A percentile compares a stretch with the other conserved stretches of the same genome.
Evolutionary conservation across 2,329 filamentous ascomycete species (phyloP).

Genomic region (Pezicula neosporulosa): DNA sequence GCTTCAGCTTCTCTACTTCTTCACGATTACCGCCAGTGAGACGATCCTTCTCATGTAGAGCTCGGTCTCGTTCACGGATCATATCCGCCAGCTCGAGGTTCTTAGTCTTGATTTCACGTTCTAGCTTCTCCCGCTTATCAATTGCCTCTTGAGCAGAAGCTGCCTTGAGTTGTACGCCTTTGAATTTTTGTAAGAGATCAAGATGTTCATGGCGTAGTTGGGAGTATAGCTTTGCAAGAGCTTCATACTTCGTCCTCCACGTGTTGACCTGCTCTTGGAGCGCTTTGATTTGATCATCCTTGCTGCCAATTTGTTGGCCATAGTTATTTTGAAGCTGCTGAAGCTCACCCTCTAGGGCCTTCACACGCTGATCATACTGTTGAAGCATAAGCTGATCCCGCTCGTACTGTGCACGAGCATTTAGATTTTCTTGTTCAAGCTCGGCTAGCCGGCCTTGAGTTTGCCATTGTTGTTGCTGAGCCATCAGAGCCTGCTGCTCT

Average conservation of each 20-base stretch:
- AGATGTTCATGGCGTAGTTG: conserved; percentile 94
- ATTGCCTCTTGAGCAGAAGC: conserved; percentile 97
- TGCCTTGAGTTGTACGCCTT: conserved; percentile 91
- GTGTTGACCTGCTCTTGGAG: conserved; percentile 97
- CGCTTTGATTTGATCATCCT: conserved; percentile 89
- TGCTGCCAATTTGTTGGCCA: conserved; percentile 80
- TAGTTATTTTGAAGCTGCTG: conserved; percentile 77
- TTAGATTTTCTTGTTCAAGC: conserved; percentile 90
- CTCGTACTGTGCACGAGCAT: conserved; percentile 92
- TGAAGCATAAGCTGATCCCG: conserved; percentile 96
- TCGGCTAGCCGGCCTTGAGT: conserved; percentile 95
- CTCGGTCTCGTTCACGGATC: conserved; percentile 94
- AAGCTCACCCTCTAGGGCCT: conserved; percentile 86
- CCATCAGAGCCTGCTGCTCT: conserved; percentile 84
- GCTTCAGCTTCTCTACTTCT: conserved; percentile 89
- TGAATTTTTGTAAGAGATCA: conserved; percentile 93
- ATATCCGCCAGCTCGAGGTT: conserved; percentile 98
- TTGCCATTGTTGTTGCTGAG: conserved; percentile 88
- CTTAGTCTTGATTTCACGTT: conserved; percentile 98
- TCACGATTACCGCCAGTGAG: conserved; percentile 84
- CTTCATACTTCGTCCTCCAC: conserved; percentile 96
- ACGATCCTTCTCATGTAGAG: conserved; percentile 88
- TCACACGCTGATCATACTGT: conserved; percentile 93
- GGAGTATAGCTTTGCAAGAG: conserved; percentile 93
- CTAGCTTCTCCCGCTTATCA: conserved; percentile 88